Conservation (phyloP, 495 filamentous ascomycete species). For the Xylaria grammica region DNA sequence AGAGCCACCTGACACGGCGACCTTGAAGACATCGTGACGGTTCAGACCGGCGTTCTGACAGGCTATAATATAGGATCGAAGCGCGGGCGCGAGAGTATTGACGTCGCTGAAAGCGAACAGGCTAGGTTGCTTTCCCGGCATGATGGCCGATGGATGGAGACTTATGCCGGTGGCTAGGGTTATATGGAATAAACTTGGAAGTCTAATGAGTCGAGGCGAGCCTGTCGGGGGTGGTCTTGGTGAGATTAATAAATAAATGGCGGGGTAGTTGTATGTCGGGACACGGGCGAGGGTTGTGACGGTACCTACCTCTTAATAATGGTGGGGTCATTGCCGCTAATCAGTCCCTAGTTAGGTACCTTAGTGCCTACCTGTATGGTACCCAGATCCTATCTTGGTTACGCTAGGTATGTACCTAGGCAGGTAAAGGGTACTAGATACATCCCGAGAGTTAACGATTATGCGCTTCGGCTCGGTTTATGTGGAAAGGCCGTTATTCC, state of each 20-base stretch:
- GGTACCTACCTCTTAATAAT: neutral
- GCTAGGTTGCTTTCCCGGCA: constrained; percentile 75
- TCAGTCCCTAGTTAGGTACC: too few species aligned
- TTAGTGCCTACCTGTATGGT: too few species aligned
- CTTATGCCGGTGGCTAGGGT: constrained; percentile 9
- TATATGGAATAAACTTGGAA: neutral
- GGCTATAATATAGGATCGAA: constrained; percentile 80
- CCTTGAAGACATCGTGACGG: constrained; percentile 83
- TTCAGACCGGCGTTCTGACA: constrained; percentile 77
- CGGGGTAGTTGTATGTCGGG: neutral
- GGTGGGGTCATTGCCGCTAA: constrained; percentile 18
- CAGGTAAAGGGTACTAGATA: too few species aligned
- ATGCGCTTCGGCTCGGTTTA: too few species aligned
- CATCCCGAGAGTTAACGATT: too few species aligned
- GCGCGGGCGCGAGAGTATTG: constrained; percentile 70
- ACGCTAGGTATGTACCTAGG: too few species aligned
- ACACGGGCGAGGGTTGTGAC: neutral
- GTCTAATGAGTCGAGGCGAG: constrained; percentile 14
- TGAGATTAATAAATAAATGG: constrained; percentile 10
- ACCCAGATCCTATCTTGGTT: too few species aligned
- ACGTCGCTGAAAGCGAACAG: constrained; percentile 79
- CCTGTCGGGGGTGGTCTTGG: constrained; percentile 8
- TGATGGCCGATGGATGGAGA: constrained; percentile 39
- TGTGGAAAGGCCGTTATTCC: too few species aligned
- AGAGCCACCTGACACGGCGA: constrained; percentile 93